Evolutionary conservation across 163 green algal genomes (phyloP), one percentile per base, ranked within the genome.

Genomic region (Coccomyxa subellipsoidea): DNA sequence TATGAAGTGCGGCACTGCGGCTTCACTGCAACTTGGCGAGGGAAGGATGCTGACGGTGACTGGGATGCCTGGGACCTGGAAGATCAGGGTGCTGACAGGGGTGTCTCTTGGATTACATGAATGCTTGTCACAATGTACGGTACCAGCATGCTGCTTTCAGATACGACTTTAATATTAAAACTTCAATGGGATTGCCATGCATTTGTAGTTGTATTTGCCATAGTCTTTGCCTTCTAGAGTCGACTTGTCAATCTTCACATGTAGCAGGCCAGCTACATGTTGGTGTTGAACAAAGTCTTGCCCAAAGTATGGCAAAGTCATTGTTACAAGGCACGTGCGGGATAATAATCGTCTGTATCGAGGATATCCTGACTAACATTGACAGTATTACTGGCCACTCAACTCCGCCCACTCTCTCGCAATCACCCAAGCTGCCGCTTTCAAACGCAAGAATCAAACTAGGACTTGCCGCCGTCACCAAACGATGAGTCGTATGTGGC

Each of bases 401-500:
- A 72, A 32, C 10, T 72, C 25, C 18, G 59, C 59, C 25, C 59
- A 32, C 8, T 72, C 9, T 72, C 23, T n/a, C 25, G 12, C 18
- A 8, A 35, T n/a, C 59, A 10, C 8, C 9, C 59, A 72, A 8
- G 6, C 59, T 32, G 27, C 59, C 12, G 59, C 59, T 72, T 8
- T 73, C 27, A 73, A 73, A n/a, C 66, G 39, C 23, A n/a, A 35
- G 15, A 7, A 15, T 38, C 37, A 80, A n/a, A 35, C 29, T 32
- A 79, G 27, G 32, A 54, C 80, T 88, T 86, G 34, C 87, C 89
- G 34, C 89, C 88, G 47, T 93, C 91, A 15, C 92, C 93, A 83
- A 95, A 97, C 38, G 87, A 88, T 34, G 87, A 90, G 80, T 95
- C 94, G 78, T 99, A 99, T n/a, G 85, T 92, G 27, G 97, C 84